A percentile compares a stretch with the other conserved stretches of the same genome.
Evolutionary conservation across 192 early-diverging fungal species (phyloP).

Genomic region (Entomortierella chlamydospora): DNA sequence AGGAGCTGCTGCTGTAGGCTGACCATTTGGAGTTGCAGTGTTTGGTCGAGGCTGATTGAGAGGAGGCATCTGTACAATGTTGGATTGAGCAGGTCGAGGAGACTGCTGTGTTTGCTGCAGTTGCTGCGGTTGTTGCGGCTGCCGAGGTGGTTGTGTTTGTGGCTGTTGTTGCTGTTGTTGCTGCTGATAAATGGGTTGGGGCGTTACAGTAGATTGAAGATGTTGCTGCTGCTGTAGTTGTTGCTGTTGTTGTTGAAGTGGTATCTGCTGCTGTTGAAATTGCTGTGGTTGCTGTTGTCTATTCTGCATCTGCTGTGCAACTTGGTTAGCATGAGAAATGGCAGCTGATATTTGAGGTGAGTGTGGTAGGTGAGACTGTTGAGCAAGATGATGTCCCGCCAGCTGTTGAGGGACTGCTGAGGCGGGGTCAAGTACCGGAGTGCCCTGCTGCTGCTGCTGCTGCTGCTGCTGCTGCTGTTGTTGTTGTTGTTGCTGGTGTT

Average conservation of each 20-base stretch:
- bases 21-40: conserved; percentile 5
- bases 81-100: conserved; percentile 11
- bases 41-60: conserved; percentile 3
- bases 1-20: conserved; percentile 13
- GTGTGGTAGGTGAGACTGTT: conserved; percentile 6
- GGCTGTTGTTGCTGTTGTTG: conserved; percentile 8
- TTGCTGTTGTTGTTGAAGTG: not conserved
- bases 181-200: conserved; percentile 9
- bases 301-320: conserved; percentile 11
- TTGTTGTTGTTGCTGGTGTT: conserved; percentile 15
- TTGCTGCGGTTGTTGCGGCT: conserved; percentile 18
- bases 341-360: conserved; percentile 15
- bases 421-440: not conserved
- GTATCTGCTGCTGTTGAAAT: not conserved
- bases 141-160: too few relatives aligned
- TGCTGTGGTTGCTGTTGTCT: conserved; percentile 2
- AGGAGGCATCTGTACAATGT: conserved; percentile 19
- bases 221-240: conserved; percentile 15
- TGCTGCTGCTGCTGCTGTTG: conserved; percentile 21
- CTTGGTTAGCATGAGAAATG: conserved; percentile 3
- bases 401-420: conserved; percentile 6
- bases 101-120: conserved; percentile 9
- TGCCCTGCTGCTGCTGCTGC: conserved; percentile 6
- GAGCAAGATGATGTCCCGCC: not conserved
- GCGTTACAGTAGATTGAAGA: not conserved